Evolutionary conservation across 768 basidiomycete genomes (phyloP).

Genomic region (Dentipellis fragilis): DNA sequence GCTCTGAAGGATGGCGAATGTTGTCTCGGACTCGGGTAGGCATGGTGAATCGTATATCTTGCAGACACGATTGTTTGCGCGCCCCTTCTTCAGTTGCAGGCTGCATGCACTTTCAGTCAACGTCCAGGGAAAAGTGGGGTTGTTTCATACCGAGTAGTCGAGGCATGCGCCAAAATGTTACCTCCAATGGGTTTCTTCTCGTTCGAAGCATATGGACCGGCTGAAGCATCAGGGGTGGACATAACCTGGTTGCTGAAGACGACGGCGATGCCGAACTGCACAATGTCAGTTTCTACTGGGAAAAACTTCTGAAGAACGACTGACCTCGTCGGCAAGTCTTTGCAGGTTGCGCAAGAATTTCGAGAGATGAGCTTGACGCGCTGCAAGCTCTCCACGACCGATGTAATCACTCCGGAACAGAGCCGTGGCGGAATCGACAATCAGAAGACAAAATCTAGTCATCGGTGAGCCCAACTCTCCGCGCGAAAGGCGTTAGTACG

Average conservation of each 20-base stretch:
- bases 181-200: constrained; percentile 99
- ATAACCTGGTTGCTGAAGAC: constrained; percentile 98
- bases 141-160: constrained; percentile 76
- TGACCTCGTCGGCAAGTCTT: constrained; percentile 91
- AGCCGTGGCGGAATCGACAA: constrained; percentile 94
- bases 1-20: constrained; percentile 84
- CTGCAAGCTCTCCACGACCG: constrained; percentile 91
- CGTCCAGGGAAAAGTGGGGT: neutral
- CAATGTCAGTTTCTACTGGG: constrained; percentile 7
- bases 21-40: constrained; percentile 91
- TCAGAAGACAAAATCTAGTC: constrained; percentile 83
- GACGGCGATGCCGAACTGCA: constrained; percentile 92
- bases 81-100: constrained; percentile 83
- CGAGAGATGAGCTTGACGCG: constrained; percentile 90
- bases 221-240: constrained; percentile 94
- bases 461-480: neutral
- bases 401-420: constrained; percentile 93
- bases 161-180: constrained; percentile 98
- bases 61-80: constrained; percentile 87
- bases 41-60: constrained; percentile 98
- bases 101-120: constrained; percentile 25
- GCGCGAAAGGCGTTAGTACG: constrained; percentile 7
- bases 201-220: constrained; percentile 79
- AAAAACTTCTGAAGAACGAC: constrained; percentile 11
- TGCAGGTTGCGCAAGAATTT: constrained; percentile 91